A percentile compares a stretch with the other conserved stretches of the same genome.
Conservation (phyloP, 805 yeast species). For the Cyberlindnera nakhonratchasimensis region DNA sequence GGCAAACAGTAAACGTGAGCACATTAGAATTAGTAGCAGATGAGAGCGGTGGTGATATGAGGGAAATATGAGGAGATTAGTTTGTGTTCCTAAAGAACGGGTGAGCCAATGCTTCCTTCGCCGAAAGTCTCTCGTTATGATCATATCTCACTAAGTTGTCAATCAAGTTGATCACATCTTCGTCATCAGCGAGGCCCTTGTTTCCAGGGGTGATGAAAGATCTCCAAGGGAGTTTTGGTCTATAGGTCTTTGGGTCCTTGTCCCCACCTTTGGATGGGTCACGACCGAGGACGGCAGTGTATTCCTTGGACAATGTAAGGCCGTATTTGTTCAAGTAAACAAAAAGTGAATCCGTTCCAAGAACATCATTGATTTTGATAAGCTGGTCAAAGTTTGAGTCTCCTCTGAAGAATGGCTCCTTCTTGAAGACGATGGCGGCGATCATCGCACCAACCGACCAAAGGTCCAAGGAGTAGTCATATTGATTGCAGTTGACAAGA, state of each 20-base stretch:
- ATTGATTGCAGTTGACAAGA: slow-evolving; percentile 78
- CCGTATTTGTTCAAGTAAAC: slow-evolving; percentile 69
- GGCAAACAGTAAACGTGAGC: too few species aligned
- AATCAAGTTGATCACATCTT: slow-evolving; percentile 77
- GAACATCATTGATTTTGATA: slow-evolving; percentile 80
- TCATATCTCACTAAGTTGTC: slow-evolving; percentile 80
- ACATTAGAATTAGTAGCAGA: too few species aligned
- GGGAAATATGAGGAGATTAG: neutral
- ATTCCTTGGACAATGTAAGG: slow-evolving; percentile 67
- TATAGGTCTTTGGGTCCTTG: slow-evolving; percentile 11
- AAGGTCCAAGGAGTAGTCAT: slow-evolving; percentile 86
- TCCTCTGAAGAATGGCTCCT: slow-evolving; percentile 92
- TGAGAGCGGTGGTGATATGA: neutral
- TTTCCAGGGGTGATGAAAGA: slow-evolving; percentile 70
- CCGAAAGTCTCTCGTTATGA: slow-evolving; percentile 85
- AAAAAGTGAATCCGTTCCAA: slow-evolving; percentile 80
- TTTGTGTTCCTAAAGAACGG: slow-evolving; percentile 34
- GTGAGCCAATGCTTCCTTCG: slow-evolving; percentile 83
- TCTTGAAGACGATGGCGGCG: slow-evolving; percentile 85
- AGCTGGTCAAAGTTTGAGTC: slow-evolving; percentile 87
- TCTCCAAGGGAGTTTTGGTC: slow-evolving; percentile 60
- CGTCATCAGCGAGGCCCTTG: slow-evolving; percentile 62
- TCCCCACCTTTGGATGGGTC: slow-evolving; percentile 52
- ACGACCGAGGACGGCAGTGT: slow-evolving; percentile 65
- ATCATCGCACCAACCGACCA: slow-evolving; percentile 95